Evolutionary conservation across 2,329 filamentous ascomycete species (phyloP), one percentile per base, ranked within the genome.

Genomic region (Fusarium liriodendri): DNA sequence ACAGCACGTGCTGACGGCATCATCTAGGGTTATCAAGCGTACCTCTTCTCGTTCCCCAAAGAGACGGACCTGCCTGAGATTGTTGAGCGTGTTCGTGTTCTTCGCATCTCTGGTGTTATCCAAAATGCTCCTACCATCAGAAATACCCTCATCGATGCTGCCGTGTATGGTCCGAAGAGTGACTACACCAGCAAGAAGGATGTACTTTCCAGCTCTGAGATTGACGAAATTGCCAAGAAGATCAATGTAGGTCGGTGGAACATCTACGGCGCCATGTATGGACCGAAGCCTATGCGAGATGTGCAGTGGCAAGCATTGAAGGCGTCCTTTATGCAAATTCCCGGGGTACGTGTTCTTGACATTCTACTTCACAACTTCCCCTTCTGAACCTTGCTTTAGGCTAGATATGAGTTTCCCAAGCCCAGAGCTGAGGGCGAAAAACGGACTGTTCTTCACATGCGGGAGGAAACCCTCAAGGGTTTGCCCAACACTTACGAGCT

Each of bases 81-180:
- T 14, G 62, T 69, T 9, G 66, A 69, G 25, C 42, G 45, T 8
- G 38, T 69, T 33, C 57, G 66, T 5, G 27, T 33, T 5, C 66
- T 69, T 10, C 29, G 66, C n/a, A 62, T 69, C 4, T 35, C 29
- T 5, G 55, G 57, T 40, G 38, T 69, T 14, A 57, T 69, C n/a
- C 50, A 62, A 40, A 69, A 69, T 35, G 62, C 55, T 8, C 62
- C 66, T 27, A 69, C 66, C 14, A 62, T 66, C 35, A 33, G 62
- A 32, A 58, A 57, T 8, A 62, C 62, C 18, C 62, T 69, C 13
- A 66, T 69, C 33, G 62, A 69, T 22, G 66, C 62, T 3, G 66
- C 62, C 8, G 66, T 66, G 8, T 65, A 66, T 32, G 55, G 45
- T 13, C 62, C 55, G 2, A 66, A 66, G 11, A 55, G 33, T 11